Evolutionary conservation across 2,329 filamentous ascomycete genomes (phyloP).

Genomic region (Fulvia fulva): DNA sequence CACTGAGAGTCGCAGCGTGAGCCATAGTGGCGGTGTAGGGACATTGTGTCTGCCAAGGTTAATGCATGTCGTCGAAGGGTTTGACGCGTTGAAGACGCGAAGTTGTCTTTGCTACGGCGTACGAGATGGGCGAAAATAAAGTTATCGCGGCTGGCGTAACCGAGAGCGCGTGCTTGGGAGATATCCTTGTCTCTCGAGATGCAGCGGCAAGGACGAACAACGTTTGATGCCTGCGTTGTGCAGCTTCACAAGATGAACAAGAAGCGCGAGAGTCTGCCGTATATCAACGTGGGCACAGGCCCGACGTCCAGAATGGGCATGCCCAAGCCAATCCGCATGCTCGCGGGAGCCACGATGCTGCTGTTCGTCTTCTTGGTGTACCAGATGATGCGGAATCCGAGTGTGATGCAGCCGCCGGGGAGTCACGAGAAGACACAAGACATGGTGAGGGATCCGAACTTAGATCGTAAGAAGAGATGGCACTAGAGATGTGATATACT

Average conservation of each 20-base stretch:
- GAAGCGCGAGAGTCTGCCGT: conserved; percentile 7
- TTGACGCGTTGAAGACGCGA: conserved; percentile 4
- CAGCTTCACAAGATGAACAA: conserved; percentile 2
- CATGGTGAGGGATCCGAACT: conserved; percentile 74
- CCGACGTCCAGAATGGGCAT: conserved; percentile 63
- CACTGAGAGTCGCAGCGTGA: conserved; percentile 60
- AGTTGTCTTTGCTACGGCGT: conserved; percentile 14
- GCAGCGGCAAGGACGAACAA: not conserved
- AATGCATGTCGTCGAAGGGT: not conserved
- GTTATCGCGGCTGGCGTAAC: not conserved
- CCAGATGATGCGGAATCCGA: conserved; percentile 63
- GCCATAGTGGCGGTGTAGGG: conserved; percentile 54
- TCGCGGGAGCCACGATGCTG: conserved; percentile 66
- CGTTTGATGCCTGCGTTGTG: not conserved
- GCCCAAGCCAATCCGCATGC: conserved; percentile 75
- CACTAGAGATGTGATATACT: not conserved
- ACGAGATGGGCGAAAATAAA: not conserved
- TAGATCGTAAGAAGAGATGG: conserved; percentile 65
- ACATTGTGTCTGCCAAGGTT: not conserved
- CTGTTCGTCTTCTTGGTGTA: conserved; percentile 77
- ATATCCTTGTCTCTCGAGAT: not conserved
- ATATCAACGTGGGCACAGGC: conserved; percentile 14
- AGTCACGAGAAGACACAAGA: conserved; percentile 47
- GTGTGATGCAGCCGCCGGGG: conserved; percentile 36
- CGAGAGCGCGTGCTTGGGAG: not conserved